Percentiles rank a stretch among this genome's conserved stretches.
Evolutionary conservation across 108 stramenopile species (phyloP).

Genomic region (Nitzschia putrida): DNA sequence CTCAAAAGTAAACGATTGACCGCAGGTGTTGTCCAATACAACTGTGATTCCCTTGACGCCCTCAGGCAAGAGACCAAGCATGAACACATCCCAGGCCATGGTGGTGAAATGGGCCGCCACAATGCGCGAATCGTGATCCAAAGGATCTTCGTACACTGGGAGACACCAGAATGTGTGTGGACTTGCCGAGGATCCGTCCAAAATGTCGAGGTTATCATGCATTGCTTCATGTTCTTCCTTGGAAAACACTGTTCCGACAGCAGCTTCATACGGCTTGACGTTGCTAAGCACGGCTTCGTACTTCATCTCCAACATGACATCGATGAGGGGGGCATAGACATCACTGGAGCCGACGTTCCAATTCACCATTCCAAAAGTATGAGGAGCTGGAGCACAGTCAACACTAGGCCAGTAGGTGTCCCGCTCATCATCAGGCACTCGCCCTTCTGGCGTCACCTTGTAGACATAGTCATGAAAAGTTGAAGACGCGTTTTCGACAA

Average conservation of each 20-base stretch:
- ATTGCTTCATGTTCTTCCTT: constrained; percentile 18
- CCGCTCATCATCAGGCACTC: not conserved
- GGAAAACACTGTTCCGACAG: not conserved
- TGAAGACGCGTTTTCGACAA: not conserved
- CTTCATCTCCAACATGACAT: not conserved
- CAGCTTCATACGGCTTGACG: not conserved
- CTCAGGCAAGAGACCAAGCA: constrained; percentile 1
- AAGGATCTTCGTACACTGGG: constrained; percentile 3
- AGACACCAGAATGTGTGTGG: constrained; percentile 7
- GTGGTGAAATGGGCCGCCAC: not conserved
- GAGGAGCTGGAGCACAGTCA: constrained; percentile 2
- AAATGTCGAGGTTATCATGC: constrained; percentile 2
- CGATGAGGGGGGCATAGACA: not conserved
- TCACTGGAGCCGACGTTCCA: constrained; percentile 15
- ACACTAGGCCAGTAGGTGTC: not conserved
- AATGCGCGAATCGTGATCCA: not conserved
- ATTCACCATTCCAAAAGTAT: not conserved
- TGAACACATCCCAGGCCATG: constrained; percentile 7
- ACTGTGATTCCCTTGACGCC: constrained; percentile 1
- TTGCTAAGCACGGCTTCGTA: not conserved
- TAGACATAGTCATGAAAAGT: not conserved
- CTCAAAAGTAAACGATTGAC: constrained; percentile 12
- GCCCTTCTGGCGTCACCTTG: not conserved
- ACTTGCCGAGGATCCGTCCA: constrained; percentile 1
- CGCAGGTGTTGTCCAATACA: constrained; percentile 14